Evolutionary conservation across 192 early-diverging fungal species (phyloP).

Genomic region (Umbelopsis vinacea): DNA sequence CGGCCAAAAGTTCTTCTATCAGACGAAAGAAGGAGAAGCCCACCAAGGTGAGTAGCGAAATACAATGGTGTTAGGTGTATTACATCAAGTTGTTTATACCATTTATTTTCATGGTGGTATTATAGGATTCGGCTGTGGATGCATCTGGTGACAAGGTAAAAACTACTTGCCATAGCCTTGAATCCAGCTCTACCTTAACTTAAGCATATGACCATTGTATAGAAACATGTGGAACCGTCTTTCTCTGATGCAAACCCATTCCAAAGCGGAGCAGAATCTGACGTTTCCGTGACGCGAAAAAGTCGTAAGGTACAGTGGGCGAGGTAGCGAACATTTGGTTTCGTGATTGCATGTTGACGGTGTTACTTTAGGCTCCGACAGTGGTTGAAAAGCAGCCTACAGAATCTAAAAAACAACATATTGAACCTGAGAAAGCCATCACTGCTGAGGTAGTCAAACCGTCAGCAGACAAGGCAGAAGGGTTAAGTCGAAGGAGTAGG

Average conservation of each 20-base stretch:
- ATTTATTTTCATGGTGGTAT: neutral
- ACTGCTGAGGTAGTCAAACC: neutral
- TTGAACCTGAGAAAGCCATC: neutral
- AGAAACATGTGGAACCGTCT: neutral
- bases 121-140: neutral
- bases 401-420: constrained; percentile 8
- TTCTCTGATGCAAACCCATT: constrained; percentile 50
- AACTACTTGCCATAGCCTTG: neutral
- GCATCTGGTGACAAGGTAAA: neutral
- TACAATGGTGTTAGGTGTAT: neutral
- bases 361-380: neutral
- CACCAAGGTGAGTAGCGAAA: neutral
- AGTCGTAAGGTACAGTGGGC: neutral
- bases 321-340: neutral
- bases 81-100: neutral
- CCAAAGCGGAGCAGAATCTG: constrained; percentile 41
- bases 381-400: neutral
- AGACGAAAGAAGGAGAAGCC: neutral
- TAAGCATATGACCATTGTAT: neutral
- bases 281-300: neutral
- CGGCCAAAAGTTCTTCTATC: neutral
- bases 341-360: neutral
- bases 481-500: neutral
- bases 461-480: neutral
- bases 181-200: neutral